Evolutionary conservation across 208 protist species (phyloP).

Genomic region (Leishmania braziliensis): DNA sequence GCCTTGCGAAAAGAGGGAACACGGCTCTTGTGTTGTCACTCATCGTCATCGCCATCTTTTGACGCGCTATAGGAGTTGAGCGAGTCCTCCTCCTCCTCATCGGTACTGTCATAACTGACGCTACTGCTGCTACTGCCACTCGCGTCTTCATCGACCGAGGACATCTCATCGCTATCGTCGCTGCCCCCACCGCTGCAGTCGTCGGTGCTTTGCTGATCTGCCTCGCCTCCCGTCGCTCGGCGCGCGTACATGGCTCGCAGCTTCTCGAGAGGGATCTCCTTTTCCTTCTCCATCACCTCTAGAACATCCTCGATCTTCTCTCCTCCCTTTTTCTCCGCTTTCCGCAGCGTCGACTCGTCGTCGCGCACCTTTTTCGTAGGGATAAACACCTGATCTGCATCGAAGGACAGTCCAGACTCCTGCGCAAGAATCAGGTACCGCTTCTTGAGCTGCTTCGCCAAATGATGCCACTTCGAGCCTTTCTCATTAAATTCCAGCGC

Average conservation of each 20-base stretch:
- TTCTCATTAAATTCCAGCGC: slow-evolving; percentile 87
- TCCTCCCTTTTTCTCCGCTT: slow-evolving; percentile 58
- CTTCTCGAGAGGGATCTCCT: slow-evolving; percentile 81
- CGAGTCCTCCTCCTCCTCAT: slow-evolving; percentile 20
- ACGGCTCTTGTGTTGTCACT: not conserved
- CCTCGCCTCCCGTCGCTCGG: slow-evolving; percentile 13
- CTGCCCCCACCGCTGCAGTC: slow-evolving; percentile 21
- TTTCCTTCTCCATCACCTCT: slow-evolving; percentile 79
- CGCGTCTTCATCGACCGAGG: slow-evolving; percentile 16
- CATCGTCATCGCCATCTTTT: slow-evolving; percentile 20
- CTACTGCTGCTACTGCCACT: slow-evolving; percentile 15
- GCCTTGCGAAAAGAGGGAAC: not conserved
- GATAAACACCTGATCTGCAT: slow-evolving; percentile 81
- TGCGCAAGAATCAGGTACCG: slow-evolving; percentile 51
- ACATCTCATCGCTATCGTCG: slow-evolving; percentile 16
- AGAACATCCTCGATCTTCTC: slow-evolving; percentile 77
- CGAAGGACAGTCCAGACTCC: slow-evolving; percentile 54
- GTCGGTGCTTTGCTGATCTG: slow-evolving; percentile 36
- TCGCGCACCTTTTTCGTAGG: slow-evolving; percentile 70
- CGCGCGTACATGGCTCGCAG: slow-evolving; percentile 70
- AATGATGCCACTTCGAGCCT: slow-evolving; percentile 57
- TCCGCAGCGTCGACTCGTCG: slow-evolving; percentile 81
- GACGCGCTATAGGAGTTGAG: slow-evolving; percentile 23
- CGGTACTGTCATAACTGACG: slow-evolving; percentile 8
- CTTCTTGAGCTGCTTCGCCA: slow-evolving; percentile 65